Evolutionary conservation across 2,329 filamentous ascomycete species (phyloP), one percentile per base, ranked within the genome.

Genomic region (Boeremia exigua): DNA sequence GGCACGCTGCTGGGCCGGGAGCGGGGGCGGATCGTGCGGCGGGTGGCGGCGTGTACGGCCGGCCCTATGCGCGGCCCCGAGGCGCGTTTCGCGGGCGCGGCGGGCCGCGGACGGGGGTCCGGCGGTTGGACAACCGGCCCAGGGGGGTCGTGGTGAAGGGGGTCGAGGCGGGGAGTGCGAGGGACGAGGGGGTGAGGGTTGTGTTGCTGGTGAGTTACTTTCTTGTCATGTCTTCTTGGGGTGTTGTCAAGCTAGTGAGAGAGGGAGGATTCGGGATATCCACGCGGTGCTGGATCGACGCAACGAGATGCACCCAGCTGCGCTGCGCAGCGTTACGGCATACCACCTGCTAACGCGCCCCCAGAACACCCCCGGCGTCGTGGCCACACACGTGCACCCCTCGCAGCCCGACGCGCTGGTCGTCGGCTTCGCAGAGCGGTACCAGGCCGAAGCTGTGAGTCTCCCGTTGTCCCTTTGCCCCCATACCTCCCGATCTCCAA

Each of bases 71-170:
- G 19, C 65, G 75, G 45, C 73, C 19, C 17, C 60, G 80, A 44
- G 80, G 81, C 27, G 63, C 42, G 7, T 78, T 73, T 64, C 77
- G 79, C 40, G 81, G 80, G 3, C 77, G 77, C 27, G 78, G 51
- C 15, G 54, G 58, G 38, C 61, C 44, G 34, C 64, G 66, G 15
- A 78, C 78, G 25, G 80, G 88, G 62, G 82, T 85, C 14, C 79
- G 82, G 63, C 88, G 88, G 15, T 80, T 95, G 19, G 91, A 95
- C 68, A 92, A 93, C 71, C 82, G 91, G 39, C 88, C 91, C 0
- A 89, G 84, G 70, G 87, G 82, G 58, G 79, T 95, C 9, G 82
- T 84, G 6, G 76, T 94, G 23, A 80, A 81, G 7, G 88, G 86
- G 3, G 82, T 86, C 10, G 86, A 87, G 73, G 86, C 88, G 68